A percentile compares a stretch with the other conserved stretches of the same genome.
Evolutionary conservation across 495 filamentous ascomycete genomes (phyloP).

Genomic region (Sabuloglossum arenarium): DNA sequence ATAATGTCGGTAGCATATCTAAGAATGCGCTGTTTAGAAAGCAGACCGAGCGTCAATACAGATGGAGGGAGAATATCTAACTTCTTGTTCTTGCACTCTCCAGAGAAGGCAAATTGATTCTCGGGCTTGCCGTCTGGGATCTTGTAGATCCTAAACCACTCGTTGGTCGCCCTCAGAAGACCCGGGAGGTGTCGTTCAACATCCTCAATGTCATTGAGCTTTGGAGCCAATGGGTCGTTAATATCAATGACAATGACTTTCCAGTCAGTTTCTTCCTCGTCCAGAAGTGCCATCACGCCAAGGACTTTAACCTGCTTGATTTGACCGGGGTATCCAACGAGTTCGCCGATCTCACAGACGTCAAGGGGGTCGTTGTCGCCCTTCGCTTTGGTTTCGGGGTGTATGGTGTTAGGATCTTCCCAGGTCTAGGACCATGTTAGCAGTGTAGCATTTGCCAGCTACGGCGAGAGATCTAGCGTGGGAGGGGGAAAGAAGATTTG

Average conservation of each 20-base stretch:
- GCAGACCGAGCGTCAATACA: not conserved
- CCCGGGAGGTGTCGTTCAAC: conserved; percentile 97
- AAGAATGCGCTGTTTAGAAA: conserved; percentile 11
- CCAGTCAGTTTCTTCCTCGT: conserved; percentile 99
- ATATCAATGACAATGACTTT: conserved; percentile 99
- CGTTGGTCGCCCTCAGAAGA: conserved; percentile 90
- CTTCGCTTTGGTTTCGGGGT: conserved; percentile 99
- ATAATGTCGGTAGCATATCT: conserved; percentile 87
- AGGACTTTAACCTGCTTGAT: conserved; percentile 99
- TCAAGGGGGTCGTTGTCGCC: conserved; percentile 99
- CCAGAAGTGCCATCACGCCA: conserved; percentile 96
- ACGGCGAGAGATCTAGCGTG: too few species aligned
- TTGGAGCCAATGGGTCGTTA: conserved; percentile 87
- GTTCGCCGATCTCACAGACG: conserved; percentile 98
- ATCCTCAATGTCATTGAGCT: conserved; percentile 98
- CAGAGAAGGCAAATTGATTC: conserved; percentile 99
- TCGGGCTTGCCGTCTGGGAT: conserved; percentile 99
- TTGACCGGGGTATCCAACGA: conserved; percentile 85
- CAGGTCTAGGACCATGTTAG: conserved; percentile 45
- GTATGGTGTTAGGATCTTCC: conserved; percentile 89
- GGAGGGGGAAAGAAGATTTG: not conserved
- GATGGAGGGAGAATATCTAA: conserved; percentile 18
- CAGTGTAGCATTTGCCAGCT: conserved; percentile 3
- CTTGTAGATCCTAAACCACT: conserved; percentile 99
- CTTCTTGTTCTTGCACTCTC: conserved; percentile 99